phyloP scores from a whole-genome alignment of 176 grass and related monocot genomes.

The Areca catechu region DNA sequence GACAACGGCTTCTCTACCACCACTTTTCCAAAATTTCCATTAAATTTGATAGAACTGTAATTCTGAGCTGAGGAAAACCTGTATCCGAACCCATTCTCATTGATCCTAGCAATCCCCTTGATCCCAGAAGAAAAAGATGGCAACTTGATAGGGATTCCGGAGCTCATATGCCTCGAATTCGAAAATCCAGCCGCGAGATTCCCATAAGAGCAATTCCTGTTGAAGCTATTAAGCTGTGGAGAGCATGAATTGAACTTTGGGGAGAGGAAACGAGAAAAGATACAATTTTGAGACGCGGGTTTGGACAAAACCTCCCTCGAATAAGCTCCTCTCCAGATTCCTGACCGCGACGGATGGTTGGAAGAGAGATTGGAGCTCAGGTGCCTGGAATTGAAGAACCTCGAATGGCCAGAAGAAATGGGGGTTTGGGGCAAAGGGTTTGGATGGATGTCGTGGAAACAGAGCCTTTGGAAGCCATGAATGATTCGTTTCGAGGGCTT shows the following conservation, averaged over 20 bases:
- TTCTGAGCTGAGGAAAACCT: constrained; percentile 15
- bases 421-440: constrained; percentile 1
- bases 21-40: constrained; percentile 19
- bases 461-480: constrained; percentile 27
- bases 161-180: constrained; percentile 17
- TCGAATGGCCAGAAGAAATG: background rate
- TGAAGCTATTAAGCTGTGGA: background rate
- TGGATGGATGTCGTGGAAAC: background rate
- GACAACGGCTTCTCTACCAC: constrained; percentile 41
- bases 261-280: constrained; percentile 15
- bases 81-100: background rate
- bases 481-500: constrained; percentile 28
- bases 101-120: constrained; percentile 39
- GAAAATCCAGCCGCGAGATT: constrained; percentile 4
- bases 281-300: constrained; percentile 9
- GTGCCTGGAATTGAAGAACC: background rate
- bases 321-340: constrained; percentile 18
- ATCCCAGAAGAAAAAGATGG: constrained; percentile 41
- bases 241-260: constrained; percentile 14
- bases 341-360: constrained; percentile 3
- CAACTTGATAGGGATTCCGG: constrained; percentile 17
- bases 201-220: constrained; percentile 1
- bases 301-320: background rate
- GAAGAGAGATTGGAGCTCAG: background rate
- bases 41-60: constrained; percentile 12